phyloP scores from a whole-genome alignment of 371 early-diverging fungal species.

The Actinomortierella wolfii region DNA sequence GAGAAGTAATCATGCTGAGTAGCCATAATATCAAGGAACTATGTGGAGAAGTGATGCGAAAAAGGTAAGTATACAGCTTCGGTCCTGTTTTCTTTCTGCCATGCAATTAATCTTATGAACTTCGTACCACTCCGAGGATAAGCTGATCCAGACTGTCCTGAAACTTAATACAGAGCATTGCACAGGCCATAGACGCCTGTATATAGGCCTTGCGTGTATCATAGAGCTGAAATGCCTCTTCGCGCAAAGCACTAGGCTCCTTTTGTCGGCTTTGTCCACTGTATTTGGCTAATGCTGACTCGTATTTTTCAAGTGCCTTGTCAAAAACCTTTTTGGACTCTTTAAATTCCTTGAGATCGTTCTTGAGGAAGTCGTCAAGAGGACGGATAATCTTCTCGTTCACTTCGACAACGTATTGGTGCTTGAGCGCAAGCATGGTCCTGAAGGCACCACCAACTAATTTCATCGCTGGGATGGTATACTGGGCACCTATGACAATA shows the following conservation, averaged over 20 bases:
- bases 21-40: conserved; percentile 43
- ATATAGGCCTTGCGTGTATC: conserved; percentile 70
- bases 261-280: conserved; percentile 63
- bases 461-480: conserved; percentile 37
- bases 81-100: no score
- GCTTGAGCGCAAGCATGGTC: conserved; percentile 31
- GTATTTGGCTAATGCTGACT: conserved; percentile 64
- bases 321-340: conserved; percentile 64
- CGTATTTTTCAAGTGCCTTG: conserved; percentile 65
- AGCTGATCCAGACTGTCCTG: conserved; percentile 42
- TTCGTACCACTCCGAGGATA: conserved; percentile 36
- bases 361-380: conserved; percentile 63
- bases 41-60: background rate
- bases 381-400: conserved; percentile 65
- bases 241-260: conserved; percentile 67
- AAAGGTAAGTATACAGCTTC: background rate
- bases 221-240: conserved; percentile 71
- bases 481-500: conserved; percentile 30
- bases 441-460: conserved; percentile 33
- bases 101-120: no score
- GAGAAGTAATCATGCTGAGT: conserved; percentile 46
- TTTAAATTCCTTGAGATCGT: conserved; percentile 65
- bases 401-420: conserved; percentile 58
- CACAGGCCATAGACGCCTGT: conserved; percentile 49
- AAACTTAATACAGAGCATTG: conserved; percentile 42